These are phyloP conservation scores for Yarrowia yakushimensis DNA, from an alignment of 805 yeast species.

Conservation along the genomic window DNA sequence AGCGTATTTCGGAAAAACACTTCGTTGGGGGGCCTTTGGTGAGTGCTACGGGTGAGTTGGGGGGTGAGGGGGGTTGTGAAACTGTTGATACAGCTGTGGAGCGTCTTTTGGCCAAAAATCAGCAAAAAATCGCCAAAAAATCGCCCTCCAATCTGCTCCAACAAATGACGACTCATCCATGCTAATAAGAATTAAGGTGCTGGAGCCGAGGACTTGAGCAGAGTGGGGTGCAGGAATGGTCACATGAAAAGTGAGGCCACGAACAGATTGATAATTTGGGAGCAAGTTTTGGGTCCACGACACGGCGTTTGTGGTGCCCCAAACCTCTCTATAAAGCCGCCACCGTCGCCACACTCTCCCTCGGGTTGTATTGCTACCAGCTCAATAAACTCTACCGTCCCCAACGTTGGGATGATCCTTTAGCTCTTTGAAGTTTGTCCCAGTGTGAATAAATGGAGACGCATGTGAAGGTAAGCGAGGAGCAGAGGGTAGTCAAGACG, in stretches of 20 bases:
- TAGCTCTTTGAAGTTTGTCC: not conserved
- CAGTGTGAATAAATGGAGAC: constrained; percentile 2
- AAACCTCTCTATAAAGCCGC: not conserved
- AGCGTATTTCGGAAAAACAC: constrained; percentile 14
- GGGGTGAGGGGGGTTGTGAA: not conserved
- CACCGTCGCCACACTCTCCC: not conserved
- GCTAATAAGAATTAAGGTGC: constrained; percentile 8
- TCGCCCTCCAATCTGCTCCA: too few species aligned
- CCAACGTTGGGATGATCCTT: constrained; percentile 21
- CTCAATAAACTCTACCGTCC: constrained; percentile 20
- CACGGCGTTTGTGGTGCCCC: too few species aligned
- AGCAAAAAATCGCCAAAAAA: not conserved
- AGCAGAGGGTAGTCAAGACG: not conserved
- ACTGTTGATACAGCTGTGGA: not conserved
- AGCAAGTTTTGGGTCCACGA: not conserved
- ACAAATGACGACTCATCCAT: not conserved
- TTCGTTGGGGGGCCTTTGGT: too few species aligned
- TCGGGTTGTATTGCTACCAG: not conserved
- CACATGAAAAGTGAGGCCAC: not conserved
- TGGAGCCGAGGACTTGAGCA: constrained; percentile 23
- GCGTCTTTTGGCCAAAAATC: not conserved
- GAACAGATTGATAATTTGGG: too few species aligned
- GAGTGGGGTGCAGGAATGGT: constrained; percentile 19
- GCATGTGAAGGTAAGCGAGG: constrained; percentile 23
- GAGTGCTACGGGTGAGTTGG: too few species aligned